These are phyloP conservation scores for Rhipidocladum racemiflorum DNA, from an alignment of 176 grass and related monocot species.

Conservation along the genomic window DNA sequence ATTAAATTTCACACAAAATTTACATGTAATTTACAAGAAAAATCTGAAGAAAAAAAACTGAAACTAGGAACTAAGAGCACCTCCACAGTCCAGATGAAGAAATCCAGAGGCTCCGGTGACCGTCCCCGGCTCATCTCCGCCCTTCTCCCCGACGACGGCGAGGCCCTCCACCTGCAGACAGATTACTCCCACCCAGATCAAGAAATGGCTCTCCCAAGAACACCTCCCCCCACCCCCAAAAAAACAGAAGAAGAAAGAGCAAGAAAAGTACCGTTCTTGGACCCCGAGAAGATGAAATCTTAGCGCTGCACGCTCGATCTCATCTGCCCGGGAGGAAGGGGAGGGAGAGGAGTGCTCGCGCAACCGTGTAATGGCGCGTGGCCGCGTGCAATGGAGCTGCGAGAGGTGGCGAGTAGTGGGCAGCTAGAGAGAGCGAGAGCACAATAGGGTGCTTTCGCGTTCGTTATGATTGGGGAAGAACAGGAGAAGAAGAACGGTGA, in stretches of 20 bases:
- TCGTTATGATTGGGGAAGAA: background rate
- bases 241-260: background rate
- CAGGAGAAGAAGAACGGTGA: background rate
- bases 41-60: background rate
- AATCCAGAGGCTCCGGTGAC: conserved; percentile 83
- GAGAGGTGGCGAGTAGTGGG: conserved; percentile 6
- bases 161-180: conserved; percentile 36
- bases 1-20: background rate
- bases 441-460: background rate
- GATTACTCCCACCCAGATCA: conserved; percentile 32
- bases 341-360: background rate
- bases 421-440: background rate
- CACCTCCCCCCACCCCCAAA: background rate
- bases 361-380: background rate
- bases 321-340: background rate
- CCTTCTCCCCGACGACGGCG: conserved; percentile 25
- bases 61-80: conserved; percentile 26
- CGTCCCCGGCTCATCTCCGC: conserved; percentile 62
- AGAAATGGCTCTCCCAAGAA: conserved; percentile 7
- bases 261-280: conserved; percentile 13
- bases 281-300: conserved; percentile 1
- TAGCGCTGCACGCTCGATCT: conserved; percentile 6
- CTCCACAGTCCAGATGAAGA: conserved; percentile 96
- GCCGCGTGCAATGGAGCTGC: background rate
- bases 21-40: background rate